Evolutionary conservation across 2,329 filamentous ascomycete genomes (phyloP).

Genomic region (Fusarium chlamydosporum): DNA sequence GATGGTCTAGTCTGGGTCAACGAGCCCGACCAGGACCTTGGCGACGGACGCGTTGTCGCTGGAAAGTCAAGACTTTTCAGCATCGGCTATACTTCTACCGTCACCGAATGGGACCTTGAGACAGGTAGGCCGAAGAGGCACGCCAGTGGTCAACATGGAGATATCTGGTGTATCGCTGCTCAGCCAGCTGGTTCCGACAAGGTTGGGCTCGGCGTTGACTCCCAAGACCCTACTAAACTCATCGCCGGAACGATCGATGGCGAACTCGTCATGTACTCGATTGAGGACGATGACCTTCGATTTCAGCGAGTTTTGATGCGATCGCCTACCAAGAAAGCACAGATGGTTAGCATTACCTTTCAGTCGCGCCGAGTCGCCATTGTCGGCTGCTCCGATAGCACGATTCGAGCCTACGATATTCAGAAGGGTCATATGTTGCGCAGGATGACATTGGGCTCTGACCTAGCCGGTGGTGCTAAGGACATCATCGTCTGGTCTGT

Average conservation of each 20-base stretch:
- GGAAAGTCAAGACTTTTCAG: conserved; percentile 92
- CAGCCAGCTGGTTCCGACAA: conserved; percentile 71
- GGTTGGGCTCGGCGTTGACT: conserved; percentile 41
- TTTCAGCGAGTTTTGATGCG: conserved; percentile 83
- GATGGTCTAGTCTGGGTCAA: conserved; percentile 94
- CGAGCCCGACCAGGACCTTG: conserved; percentile 80
- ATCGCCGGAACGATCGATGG: conserved; percentile 93
- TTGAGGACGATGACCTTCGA: conserved; percentile 84
- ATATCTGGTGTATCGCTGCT: conserved; percentile 95
- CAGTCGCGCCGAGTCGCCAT: conserved; percentile 86
- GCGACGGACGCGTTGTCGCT: conserved; percentile 71
- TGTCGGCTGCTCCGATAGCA: conserved; percentile 95
- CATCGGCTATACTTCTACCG: conserved; percentile 90
- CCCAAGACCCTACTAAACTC: conserved; percentile 70
- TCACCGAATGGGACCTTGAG: conserved; percentile 95
- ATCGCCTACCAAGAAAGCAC: conserved; percentile 84
- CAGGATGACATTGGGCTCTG: conserved; percentile 87
- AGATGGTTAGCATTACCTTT: conserved; percentile 92
- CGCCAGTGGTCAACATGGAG: conserved; percentile 91
- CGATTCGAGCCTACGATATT: conserved; percentile 91
- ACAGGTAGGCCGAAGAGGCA: conserved; percentile 83
- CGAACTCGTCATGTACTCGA: conserved; percentile 87
- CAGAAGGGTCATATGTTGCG: conserved; percentile 81
- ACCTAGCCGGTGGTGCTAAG: conserved; percentile 81
- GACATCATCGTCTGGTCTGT: conserved; percentile 95